These are phyloP conservation scores for Cladosporium austrohemisphaericum DNA, from an alignment of 2,329 filamentous ascomycete species.

Conservation along the genomic window DNA sequence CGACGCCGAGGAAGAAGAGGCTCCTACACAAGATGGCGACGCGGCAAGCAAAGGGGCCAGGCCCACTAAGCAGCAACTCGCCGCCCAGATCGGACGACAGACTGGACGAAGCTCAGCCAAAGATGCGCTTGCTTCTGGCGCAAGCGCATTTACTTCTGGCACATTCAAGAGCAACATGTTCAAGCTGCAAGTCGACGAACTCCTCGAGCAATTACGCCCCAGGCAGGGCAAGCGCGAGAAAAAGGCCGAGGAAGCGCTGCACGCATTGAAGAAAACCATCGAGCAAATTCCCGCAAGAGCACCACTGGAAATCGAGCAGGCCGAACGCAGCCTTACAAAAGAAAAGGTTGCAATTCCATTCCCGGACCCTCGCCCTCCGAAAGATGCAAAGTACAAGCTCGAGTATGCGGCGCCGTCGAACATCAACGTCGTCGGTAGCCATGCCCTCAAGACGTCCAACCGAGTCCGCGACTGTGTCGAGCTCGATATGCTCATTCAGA, in stretches of 20 bases:
- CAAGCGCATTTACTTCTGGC: constrained; percentile 36
- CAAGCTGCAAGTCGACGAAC: constrained; percentile 63
- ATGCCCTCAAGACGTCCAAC: constrained; percentile 70
- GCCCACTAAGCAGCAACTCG: constrained; percentile 6
- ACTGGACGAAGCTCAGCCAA: constrained; percentile 16
- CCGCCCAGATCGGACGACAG: constrained; percentile 11
- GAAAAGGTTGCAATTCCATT: constrained; percentile 74
- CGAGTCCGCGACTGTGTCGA: constrained; percentile 47
- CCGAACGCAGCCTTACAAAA: constrained; percentile 62
- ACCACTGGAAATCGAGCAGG: constrained; percentile 58
- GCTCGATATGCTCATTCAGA: constrained; percentile 81
- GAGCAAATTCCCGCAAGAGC: constrained; percentile 53
- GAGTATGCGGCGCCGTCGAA: constrained; percentile 70
- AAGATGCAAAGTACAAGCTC: constrained; percentile 77
- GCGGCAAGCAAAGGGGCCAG: constrained; percentile 13
- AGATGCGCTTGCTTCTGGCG: constrained; percentile 18
- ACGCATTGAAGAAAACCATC: constrained; percentile 54
- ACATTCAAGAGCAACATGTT: constrained; percentile 65
- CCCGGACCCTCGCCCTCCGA: constrained; percentile 71
- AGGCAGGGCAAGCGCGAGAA: constrained; percentile 56
- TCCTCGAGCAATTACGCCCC: constrained; percentile 55
- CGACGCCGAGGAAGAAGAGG: constrained; percentile 13
- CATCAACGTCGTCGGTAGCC: constrained; percentile 86
- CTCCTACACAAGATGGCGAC: constrained; percentile 15
- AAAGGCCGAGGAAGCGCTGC: constrained; percentile 52